phyloP scores from a whole-genome alignment of 129 eudicot species.

The Ambrosia trifida region DNA sequence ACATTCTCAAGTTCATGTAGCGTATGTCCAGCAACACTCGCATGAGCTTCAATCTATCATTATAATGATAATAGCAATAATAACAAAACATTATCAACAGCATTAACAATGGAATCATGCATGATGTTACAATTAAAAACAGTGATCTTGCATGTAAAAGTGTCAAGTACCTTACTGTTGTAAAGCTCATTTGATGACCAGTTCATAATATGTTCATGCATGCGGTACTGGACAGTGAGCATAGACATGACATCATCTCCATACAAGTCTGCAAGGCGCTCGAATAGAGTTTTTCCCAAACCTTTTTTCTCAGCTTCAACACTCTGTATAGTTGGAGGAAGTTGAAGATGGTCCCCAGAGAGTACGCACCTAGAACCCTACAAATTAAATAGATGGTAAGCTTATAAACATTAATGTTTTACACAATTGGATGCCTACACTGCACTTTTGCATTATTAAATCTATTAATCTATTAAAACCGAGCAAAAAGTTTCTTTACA shows the following conservation, averaged over 20 bases:
- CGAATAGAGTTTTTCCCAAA: constrained; percentile 86
- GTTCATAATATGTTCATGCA: constrained; percentile 91
- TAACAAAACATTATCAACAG: constrained; percentile 6
- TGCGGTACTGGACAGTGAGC: constrained; percentile 97
- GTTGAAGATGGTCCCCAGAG: constrained; percentile 97
- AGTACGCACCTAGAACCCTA: constrained; percentile 93
- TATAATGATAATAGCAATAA: background rate
- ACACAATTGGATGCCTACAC: background rate
- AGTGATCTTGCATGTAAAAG: background rate
- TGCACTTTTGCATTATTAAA: background rate
- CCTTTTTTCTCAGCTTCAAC: constrained; percentile 96
- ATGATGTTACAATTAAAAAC: background rate
- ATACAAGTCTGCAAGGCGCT: constrained; percentile 85
- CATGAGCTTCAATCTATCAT: constrained; percentile 79
- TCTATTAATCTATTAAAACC: background rate
- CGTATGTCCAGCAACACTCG: constrained; percentile 89
- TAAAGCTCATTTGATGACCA: constrained; percentile 97
- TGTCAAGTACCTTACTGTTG: constrained; percentile 66
- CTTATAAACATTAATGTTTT: background rate
- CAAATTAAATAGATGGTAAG: background rate
- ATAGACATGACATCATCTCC: constrained; percentile 84
- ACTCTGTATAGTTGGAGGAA: constrained; percentile 97
- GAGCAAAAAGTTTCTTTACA: background rate
- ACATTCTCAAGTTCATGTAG: constrained; percentile 74
- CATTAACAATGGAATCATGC: background rate